Evolutionary conservation across 2,329 filamentous ascomycete genomes (phyloP), one percentile per base, ranked within the genome.

Genomic region (Drechslera avenae): DNA sequence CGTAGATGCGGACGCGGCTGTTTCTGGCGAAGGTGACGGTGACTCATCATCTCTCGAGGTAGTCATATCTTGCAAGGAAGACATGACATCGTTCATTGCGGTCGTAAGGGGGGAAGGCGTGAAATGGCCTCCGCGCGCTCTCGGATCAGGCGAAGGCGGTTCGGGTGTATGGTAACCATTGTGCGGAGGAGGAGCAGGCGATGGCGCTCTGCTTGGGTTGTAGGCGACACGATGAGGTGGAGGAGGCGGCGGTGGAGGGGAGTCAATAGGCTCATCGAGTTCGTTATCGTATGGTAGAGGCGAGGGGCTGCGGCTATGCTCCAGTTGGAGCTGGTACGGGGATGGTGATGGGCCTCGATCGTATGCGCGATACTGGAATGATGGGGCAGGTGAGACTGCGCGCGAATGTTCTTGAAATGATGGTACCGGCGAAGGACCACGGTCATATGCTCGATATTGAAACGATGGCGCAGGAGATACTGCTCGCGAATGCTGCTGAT

Each of bases 51-150:
- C 81, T 34, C 55, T 54, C 12, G 83, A 78, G 62, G 87, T 79
- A 14, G 87, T 87, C 79, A 99, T 90, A 53, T 92, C 91, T 68
- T 96, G 88, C 35, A 99, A 76, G 48, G 94, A 95, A 59, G 94
- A 91, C 85, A 97, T 97, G 3, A 99, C 92, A 73, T 95, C 93
- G 68, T 97, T 93, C 91, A 99, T 99, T 1, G 94, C 94, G 72
- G 92, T 91, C 52, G 94, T 83, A 3, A 99, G 78, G 0, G 94
- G 94, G 2, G 94, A 97, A 1, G 94, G 94, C 0, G 94, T 99
- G 71, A 32, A 79, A 78, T 37, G 81, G 17, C 54, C 60, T 39
- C 60, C 56, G 35, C 51, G 54, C 14, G 61, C 45, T 47, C 56
- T 56, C 6, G 68, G 67, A 35, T 63, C 84, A 2, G 89, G 86